Conservation (phyloP, 1,139 yeast genomes). For the Geotrichum carabidarum region DNA sequence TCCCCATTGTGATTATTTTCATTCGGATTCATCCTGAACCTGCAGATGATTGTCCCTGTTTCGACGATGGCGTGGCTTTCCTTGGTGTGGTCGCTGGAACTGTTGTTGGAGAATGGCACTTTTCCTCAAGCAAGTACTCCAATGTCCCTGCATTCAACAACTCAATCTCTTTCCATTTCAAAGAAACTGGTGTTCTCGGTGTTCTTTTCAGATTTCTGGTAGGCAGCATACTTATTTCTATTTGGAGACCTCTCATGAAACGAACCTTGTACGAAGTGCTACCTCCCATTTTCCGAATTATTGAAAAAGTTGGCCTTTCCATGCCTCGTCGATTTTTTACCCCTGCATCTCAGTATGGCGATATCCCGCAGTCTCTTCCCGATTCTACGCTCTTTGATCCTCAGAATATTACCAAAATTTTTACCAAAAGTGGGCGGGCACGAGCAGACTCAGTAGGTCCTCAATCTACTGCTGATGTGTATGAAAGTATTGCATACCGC, state of each 20-base stretch:
- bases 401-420: slow-evolving; percentile 1
- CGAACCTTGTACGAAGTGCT: slow-evolving; percentile 41
- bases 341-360: slow-evolving; percentile 38
- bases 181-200: background rate
- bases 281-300: slow-evolving; percentile 39
- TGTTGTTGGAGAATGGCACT: slow-evolving; percentile 51
- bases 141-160: background rate
- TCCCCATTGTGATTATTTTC: slow-evolving; percentile 40
- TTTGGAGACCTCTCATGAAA: slow-evolving; percentile 44
- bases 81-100: slow-evolving; percentile 81
- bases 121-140: background rate
- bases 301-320: slow-evolving; percentile 35
- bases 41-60: slow-evolving; percentile 92
- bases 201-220: slow-evolving; percentile 43
- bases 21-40: slow-evolving; percentile 77
- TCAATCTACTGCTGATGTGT: slow-evolving; percentile 41
- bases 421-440: slow-evolving; percentile 4
- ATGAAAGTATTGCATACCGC: slow-evolving; percentile 38
- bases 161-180: slow-evolving; percentile 8
- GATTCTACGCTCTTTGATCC: slow-evolving; percentile 8
- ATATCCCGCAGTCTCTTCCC: slow-evolving; percentile 28
- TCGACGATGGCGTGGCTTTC: slow-evolving; percentile 91
- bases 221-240: slow-evolving; percentile 56
- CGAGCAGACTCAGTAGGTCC: slow-evolving; percentile 43
- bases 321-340: slow-evolving; percentile 40